Evolutionary conservation across 129 eudicot genomes (phyloP), one percentile per base, ranked within the genome.

Genomic region (Glebionis coronaria): DNA sequence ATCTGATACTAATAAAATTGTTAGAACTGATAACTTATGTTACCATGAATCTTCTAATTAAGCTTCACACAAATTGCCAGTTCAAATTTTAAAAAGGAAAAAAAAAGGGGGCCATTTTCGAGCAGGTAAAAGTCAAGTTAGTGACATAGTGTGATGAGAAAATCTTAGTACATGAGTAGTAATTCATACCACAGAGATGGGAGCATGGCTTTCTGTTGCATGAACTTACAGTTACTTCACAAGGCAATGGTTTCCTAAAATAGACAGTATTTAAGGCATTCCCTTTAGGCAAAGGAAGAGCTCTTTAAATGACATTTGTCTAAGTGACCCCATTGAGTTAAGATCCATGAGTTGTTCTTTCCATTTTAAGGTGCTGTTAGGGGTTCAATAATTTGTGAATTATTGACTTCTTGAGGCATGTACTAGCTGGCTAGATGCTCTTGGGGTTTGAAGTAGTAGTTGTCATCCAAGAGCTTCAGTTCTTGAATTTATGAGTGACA

Each of bases 181-280:
- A 80, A 70, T 63, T 21, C 65, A 70, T 65, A 72, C 59, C 58
- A 73, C 67, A 68, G 63, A 74, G 73, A 78, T 68, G 23, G 61
- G 57, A 69, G 65, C 72, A 80, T 79, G 78, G 76, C 64, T 82
- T 47, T 62, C 44, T 60, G 74, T 65, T 83, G 76, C 78, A 76
- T 80, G 25, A 67, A 73, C 38, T 73, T 69, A 46, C 86, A 80
- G 90, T 57, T 50, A 72, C 64, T 61, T 52, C 44, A 75, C 69
- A 81, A 78, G 89, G 87, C 77, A 83, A 80, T 68, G 70, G 70
- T 69, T 68, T 74, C 73, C 40, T 72, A 70, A 67, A 78, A 58
- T 68, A 83, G 78, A 60, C 79, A 76, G 67, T 66, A 65, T 75
- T 75, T 70, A 64, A 80, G 78, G 75, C 76, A 31, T 66, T 42